These are phyloP conservation scores for Hymenotorrendiella dingleyae DNA, from an alignment of 2,329 filamentous ascomycete genomes.

Conservation along the genomic window DNA sequence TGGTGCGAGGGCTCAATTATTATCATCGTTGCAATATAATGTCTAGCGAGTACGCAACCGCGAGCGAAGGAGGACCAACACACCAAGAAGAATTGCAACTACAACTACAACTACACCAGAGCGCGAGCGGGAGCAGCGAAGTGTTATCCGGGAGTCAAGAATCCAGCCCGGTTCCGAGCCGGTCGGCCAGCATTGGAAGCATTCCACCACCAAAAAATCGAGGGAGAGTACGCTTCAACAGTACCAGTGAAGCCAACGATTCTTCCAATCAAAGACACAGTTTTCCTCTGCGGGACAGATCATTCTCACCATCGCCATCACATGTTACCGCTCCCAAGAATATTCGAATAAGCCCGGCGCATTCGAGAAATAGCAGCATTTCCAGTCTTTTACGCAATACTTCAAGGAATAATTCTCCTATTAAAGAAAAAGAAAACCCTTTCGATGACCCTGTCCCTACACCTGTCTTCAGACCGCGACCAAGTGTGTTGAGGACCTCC, in stretches of 20 bases:
- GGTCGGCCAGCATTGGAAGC: slow-evolving; percentile 20
- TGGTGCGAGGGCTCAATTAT: too few species aligned
- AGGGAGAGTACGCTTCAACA: slow-evolving; percentile 30
- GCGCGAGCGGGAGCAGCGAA: slow-evolving; percentile 16
- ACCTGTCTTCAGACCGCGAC: slow-evolving; percentile 18
- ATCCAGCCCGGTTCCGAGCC: slow-evolving; percentile 20
- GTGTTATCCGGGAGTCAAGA: slow-evolving; percentile 17
- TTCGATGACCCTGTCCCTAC: slow-evolving; percentile 19
- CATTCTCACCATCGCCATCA: slow-evolving; percentile 10
- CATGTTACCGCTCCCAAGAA: slow-evolving; percentile 14
- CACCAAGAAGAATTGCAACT: too few species aligned
- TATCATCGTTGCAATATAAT: too few species aligned
- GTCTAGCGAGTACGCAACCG: slow-evolving; percentile 20
- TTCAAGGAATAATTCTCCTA: slow-evolving; percentile 20
- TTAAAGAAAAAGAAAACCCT: slow-evolving; percentile 25
- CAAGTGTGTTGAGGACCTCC: slow-evolving; percentile 24
- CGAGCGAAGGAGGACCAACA: slow-evolving; percentile 13
- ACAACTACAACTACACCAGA: too few species aligned
- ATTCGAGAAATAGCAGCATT: slow-evolving; percentile 25
- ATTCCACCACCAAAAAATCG: slow-evolving; percentile 10
- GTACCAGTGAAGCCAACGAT: slow-evolving; percentile 29
- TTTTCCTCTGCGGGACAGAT: slow-evolving; percentile 21
- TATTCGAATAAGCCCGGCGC: slow-evolving; percentile 17
- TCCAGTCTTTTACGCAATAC: slow-evolving; percentile 14
- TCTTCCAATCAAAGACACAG: slow-evolving; percentile 22